phyloP scores from a whole-genome alignment of 2,329 filamentous ascomycete genomes.

The Aureobasidium uvarum region DNA sequence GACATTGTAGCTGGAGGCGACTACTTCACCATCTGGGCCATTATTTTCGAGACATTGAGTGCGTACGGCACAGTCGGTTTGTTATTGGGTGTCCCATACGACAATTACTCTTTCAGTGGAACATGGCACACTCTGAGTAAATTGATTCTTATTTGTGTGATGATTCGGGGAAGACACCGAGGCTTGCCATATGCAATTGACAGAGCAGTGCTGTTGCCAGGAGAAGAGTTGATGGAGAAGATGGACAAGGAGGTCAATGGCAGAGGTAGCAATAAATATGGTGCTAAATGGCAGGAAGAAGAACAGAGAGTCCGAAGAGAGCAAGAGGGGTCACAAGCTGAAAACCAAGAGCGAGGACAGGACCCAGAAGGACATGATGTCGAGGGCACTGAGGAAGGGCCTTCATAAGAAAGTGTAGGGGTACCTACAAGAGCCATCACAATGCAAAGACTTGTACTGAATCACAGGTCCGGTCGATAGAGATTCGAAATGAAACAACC shows the following conservation, averaged over 20 bases:
- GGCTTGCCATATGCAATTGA: conserved; percentile 53
- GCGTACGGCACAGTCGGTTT: conserved; percentile 36
- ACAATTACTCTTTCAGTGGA: conserved; percentile 46
- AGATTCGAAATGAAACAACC: neutral
- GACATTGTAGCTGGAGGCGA: conserved; percentile 22
- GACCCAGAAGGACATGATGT: neutral
- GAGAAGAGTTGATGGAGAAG: conserved; percentile 39
- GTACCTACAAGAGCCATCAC: neutral
- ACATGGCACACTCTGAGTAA: conserved; percentile 50
- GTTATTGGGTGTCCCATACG: conserved; percentile 42
- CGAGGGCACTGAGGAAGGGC: conserved; percentile 1
- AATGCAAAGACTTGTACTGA: neutral
- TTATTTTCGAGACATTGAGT: conserved; percentile 44
- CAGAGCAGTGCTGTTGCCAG: conserved; percentile 38
- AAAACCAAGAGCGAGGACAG: neutral
- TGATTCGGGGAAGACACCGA: conserved; percentile 53
- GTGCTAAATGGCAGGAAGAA: neutral
- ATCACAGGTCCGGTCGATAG: no score
- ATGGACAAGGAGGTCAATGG: conserved; percentile 36
- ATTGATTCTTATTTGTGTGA: conserved; percentile 51
- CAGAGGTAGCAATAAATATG: neutral
- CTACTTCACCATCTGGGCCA: conserved; percentile 41
- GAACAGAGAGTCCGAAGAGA: neutral
- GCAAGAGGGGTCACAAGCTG: neutral
- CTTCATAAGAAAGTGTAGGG: neutral